Evolutionary conservation across 169 alveolate genomes (phyloP), one percentile per base, ranked within the genome.

Genomic region (Plasmodium adleri): DNA sequence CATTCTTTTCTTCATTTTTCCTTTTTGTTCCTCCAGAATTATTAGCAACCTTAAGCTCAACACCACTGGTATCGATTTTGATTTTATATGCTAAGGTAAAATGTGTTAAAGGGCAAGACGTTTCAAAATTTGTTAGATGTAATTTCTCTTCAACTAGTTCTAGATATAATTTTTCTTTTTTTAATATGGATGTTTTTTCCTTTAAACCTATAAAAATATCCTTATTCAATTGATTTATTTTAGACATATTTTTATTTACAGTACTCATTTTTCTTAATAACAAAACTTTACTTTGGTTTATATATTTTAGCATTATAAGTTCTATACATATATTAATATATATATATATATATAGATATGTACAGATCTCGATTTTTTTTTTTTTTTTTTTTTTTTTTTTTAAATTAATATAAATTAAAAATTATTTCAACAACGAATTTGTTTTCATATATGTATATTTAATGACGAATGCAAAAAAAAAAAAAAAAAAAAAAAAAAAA

Each of bases 101-200:
- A 50, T 64, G 52, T 39, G 76, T 78, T 32, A 78, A 22, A 15
- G 89, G 89, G 45, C 76, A 78, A 10, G 78, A 10, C 28, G 64
- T 78, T 58, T 78, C 89, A 28, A 78, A 49, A 9, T 47, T 43
- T 8, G 67, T 64, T 78, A 47, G 22, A 59, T 47, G 12, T 66
- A 78, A 78, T 12, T 66, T 64, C 4, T 78, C 56, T n/a, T 26
- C 60, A 0, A 71, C 56, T 10, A 50, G 39, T 0, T 64, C 43
- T 15, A 78, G 59, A 58, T 78, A 58, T 5, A 67, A 28, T 8
- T 50, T 54, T 22, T 78, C 76, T 70, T 78, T 78, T 71, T 22
- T 64, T 26, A 50, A n/a, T 20, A 20, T 3, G 7, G 67, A 17
- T 20, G 89, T 64, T 52, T 78, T 78, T 13, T 67, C 66, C 47